These are phyloP conservation scores for Epicoccum sorghinum DNA, from an alignment of 2,329 filamentous ascomycete genomes.

Conservation along the genomic window DNA sequence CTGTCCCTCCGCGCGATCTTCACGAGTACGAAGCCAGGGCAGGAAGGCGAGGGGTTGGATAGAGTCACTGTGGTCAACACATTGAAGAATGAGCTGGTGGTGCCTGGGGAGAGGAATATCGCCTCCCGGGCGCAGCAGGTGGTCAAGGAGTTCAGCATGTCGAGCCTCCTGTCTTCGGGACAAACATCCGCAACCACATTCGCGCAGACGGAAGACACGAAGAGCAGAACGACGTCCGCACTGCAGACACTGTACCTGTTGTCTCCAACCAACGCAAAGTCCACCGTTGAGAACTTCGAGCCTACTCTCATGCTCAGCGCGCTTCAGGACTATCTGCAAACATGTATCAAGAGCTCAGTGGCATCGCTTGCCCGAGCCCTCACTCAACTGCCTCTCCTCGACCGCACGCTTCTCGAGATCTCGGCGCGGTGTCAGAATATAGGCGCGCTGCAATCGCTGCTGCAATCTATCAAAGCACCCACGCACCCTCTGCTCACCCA, in stretches of 20 bases:
- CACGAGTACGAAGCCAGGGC: conserved; percentile 67
- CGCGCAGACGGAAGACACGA: conserved; percentile 73
- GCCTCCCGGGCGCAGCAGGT: conserved; percentile 76
- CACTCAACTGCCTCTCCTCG: conserved; percentile 78
- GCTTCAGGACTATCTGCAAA: conserved; percentile 81
- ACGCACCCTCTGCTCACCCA: conserved; percentile 66
- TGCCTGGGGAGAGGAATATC: conserved; percentile 76
- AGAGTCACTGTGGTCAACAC: conserved; percentile 74
- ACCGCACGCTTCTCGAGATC: conserved; percentile 81
- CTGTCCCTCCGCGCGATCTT: conserved; percentile 77
- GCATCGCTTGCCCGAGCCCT: conserved; percentile 77
- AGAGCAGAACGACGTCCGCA: conserved; percentile 74
- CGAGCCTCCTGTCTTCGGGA: conserved; percentile 52
- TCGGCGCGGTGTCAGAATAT: conserved; percentile 87
- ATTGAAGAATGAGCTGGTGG: conserved; percentile 71
- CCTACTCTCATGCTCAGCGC: conserved; percentile 77
- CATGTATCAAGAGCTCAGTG: conserved; percentile 78
- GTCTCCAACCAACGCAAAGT: conserved; percentile 66
- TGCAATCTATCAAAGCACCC: conserved; percentile 71
- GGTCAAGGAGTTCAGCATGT: conserved; percentile 83
- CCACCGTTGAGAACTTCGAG: conserved; percentile 58
- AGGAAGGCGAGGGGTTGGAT: conserved; percentile 79
- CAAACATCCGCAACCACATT: conserved; percentile 55
- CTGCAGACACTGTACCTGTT: conserved; percentile 80
- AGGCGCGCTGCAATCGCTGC: conserved; percentile 80